phyloP scores from a whole-genome alignment of 1,284 basidiomycete genomes.

The Trichosporon sp. region DNA sequence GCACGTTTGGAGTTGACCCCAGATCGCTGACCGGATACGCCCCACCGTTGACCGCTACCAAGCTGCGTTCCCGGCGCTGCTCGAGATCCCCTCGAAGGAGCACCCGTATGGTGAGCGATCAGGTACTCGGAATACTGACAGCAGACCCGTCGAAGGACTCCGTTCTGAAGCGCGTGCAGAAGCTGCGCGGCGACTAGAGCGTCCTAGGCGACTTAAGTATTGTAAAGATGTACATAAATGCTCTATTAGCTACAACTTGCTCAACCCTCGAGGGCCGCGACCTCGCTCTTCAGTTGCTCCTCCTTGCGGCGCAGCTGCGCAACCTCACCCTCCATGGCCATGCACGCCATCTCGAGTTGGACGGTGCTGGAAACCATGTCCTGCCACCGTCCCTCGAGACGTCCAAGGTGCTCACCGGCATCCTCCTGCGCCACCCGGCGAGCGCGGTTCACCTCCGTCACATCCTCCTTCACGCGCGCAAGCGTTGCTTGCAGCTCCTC shows the following conservation, averaged over 20 bases:
- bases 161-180: constrained; percentile 94
- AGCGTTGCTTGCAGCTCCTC: constrained; percentile 68
- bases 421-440: constrained; percentile 64
- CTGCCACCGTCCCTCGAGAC: constrained; percentile 47
- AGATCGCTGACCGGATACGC: constrained; percentile 95
- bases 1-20: constrained; percentile 5
- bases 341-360: constrained; percentile 49
- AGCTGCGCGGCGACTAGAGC: constrained; percentile 74
- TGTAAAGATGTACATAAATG: constrained; percentile 29
- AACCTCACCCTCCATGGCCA: constrained; percentile 46
- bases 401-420: constrained; percentile 39
- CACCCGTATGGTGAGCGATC: constrained; percentile 72
- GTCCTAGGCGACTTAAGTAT: neutral
- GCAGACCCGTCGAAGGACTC: constrained; percentile 95
- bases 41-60: constrained; percentile 92
- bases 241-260: constrained; percentile 10
- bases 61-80: constrained; percentile 90
- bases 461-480: constrained; percentile 66
- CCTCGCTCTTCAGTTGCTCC: constrained; percentile 36
- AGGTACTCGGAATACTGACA: neutral
- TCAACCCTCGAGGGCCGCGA: constrained; percentile 33
- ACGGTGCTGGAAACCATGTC: constrained; percentile 44
- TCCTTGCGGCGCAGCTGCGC: constrained; percentile 37
- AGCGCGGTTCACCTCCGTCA: constrained; percentile 76
- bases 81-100: constrained; percentile 77